Evolutionary conservation across 495 filamentous ascomycete species (phyloP).

Genomic region (Daldinia concentrica): DNA sequence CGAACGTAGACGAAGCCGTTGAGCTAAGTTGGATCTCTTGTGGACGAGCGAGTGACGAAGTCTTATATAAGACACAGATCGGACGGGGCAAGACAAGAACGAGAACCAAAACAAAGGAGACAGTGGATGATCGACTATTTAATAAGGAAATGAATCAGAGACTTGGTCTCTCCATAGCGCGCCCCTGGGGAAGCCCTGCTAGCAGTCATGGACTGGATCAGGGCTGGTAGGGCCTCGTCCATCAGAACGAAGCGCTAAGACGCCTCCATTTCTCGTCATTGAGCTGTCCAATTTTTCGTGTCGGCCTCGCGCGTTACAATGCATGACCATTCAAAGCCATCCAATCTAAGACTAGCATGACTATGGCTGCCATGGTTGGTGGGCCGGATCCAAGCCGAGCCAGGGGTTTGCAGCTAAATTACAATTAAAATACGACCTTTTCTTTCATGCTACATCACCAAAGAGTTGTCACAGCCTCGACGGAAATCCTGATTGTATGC

Average conservation of each 20-base stretch:
- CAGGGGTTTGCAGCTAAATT: constrained; percentile 31
- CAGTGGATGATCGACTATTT: constrained; percentile 38
- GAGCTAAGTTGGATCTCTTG: constrained; percentile 7
- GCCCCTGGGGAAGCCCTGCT: constrained; percentile 42
- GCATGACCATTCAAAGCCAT: constrained; percentile 30
- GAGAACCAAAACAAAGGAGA: constrained; percentile 33
- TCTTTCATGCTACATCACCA: constrained; percentile 12
- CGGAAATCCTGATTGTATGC: constrained; percentile 2
- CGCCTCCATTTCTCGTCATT: constrained; percentile 35
- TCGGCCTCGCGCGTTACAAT: constrained; percentile 38
- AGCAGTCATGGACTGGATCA: constrained; percentile 21
- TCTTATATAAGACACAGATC: constrained; percentile 34
- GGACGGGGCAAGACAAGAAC: constrained; percentile 23
- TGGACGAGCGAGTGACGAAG: constrained; percentile 36
- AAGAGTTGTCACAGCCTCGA: constrained; percentile 1
- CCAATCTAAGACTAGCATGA: constrained; percentile 33
- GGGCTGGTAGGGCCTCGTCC: constrained; percentile 10
- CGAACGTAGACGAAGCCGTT: constrained; percentile 23
- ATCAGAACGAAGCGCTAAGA: constrained; percentile 31
- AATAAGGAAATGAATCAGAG: constrained; percentile 40
- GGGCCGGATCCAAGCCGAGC: constrained; percentile 20
- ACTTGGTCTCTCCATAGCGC: constrained; percentile 36
- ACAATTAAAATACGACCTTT: constrained; percentile 11
- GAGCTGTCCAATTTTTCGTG: constrained; percentile 43
- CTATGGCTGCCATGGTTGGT: constrained; percentile 31